A percentile compares a stretch with the other conserved stretches of the same genome.
These are phyloP conservation scores for Linum lewisii DNA, from an alignment of 345 rosid genomes.

Conservation along the genomic window DNA sequence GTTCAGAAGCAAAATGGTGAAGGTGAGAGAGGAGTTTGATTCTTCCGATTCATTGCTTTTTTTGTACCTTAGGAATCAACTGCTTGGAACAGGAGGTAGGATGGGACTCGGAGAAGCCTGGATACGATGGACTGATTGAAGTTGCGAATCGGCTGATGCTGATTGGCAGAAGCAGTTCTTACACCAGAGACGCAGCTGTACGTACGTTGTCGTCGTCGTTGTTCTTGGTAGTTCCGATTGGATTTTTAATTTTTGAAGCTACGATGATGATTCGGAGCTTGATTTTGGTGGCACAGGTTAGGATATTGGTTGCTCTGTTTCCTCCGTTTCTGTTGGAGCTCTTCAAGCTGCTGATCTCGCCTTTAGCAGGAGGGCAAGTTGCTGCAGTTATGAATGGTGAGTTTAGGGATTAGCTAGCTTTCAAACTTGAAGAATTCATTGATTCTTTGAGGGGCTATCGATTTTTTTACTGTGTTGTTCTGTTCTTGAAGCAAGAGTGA, in stretches of 20 bases:
- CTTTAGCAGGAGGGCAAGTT: conserved; percentile 57
- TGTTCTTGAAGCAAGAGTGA: conserved; percentile 56
- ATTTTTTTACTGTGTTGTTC: neutral
- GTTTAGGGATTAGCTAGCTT: conserved; percentile 14
- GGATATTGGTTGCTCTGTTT: conserved; percentile 61
- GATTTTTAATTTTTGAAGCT: neutral
- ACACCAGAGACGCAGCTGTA: conserved; percentile 65
- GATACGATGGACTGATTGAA: conserved; percentile 74
- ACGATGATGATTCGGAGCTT: neutral
- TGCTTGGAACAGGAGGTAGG: conserved; percentile 66
- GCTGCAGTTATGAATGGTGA: conserved; percentile 91
- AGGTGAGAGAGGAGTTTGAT: conserved; percentile 28
- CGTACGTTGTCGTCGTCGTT: neutral
- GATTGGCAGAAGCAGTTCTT: conserved; percentile 45
- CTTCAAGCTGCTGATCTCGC: conserved; percentile 55
- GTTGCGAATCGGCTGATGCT: conserved; percentile 57
- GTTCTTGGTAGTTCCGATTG: neutral
- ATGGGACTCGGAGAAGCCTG: conserved; percentile 82
- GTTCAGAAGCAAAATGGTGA: conserved; percentile 62
- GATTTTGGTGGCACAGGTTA: conserved; percentile 31
- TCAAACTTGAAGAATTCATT: no score
- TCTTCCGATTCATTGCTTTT: neutral
- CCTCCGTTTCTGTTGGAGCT: conserved; percentile 66
- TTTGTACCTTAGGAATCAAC: neutral
- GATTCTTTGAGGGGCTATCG: neutral